Conservation (phyloP, 2,329 filamentous ascomycete genomes). For the Polytolypa hystricis region DNA sequence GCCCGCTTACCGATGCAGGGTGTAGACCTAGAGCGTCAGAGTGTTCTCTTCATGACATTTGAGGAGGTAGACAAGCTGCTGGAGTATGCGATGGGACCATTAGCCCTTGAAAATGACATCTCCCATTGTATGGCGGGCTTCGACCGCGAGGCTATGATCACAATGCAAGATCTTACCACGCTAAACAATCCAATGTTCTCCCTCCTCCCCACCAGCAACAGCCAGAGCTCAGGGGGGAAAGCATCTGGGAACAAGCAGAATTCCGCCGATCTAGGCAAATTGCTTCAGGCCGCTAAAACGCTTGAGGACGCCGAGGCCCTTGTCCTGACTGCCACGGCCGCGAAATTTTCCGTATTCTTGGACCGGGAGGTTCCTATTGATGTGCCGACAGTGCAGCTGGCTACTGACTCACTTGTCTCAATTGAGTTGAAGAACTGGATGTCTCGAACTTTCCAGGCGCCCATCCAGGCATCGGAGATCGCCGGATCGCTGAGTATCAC, state of each 20-base stretch:
- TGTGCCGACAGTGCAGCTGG: background rate
- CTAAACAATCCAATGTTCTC: background rate
- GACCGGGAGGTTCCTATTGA: background rate
- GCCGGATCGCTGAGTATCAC: constrained; percentile 1
- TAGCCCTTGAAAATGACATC: background rate
- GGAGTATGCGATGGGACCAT: background rate
- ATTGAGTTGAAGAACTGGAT: constrained; percentile 7
- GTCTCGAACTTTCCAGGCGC: constrained; percentile 1
- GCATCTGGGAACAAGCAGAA: background rate
- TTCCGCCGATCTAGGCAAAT: background rate
- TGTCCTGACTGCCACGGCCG: background rate
- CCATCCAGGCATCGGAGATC: constrained; percentile 4
- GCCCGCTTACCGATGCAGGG: background rate
- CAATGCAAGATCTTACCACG: background rate
- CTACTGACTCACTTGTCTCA: constrained; percentile 3
- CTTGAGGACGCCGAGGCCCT: background rate
- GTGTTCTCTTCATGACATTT: background rate
- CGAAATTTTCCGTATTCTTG: background rate
- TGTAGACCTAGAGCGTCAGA: background rate
- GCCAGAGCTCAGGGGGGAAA: background rate
- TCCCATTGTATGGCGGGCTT: background rate
- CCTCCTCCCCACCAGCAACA: background rate
- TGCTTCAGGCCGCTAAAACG: background rate
- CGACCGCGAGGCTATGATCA: background rate
- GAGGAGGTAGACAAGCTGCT: background rate